Conservation (phyloP, 441 rosid species). For the Sinapis alba region DNA sequence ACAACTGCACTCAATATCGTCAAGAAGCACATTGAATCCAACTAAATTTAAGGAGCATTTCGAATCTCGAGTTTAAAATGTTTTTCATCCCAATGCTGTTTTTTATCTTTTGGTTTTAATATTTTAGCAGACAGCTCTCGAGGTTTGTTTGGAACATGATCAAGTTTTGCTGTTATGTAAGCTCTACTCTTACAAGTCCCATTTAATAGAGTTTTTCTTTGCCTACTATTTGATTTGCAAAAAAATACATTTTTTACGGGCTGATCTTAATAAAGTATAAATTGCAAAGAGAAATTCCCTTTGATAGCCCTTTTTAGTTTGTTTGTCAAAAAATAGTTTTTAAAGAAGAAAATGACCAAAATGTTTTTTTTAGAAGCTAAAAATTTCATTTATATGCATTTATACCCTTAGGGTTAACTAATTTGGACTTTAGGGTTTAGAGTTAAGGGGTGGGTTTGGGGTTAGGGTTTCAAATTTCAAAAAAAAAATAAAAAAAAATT, state of each 20-base stretch:
- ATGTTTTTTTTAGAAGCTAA: too few species aligned
- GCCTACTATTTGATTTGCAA: not conserved
- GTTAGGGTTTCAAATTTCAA: too few species aligned
- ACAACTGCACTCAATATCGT: constrained; percentile 42
- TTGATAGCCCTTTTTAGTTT: too few species aligned
- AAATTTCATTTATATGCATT: too few species aligned
- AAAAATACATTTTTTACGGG: not conserved
- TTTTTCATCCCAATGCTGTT: not conserved
- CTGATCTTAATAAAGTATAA: not conserved
- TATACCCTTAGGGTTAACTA: too few species aligned
- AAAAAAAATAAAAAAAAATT: too few species aligned
- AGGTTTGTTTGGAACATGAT: not conserved
- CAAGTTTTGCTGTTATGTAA: constrained; percentile 37
- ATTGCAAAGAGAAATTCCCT: too few species aligned
- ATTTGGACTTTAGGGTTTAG: too few species aligned
- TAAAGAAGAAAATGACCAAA: too few species aligned
- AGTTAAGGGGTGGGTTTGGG: too few species aligned
- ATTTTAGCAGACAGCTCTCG: not conserved
- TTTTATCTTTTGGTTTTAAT: not conserved
- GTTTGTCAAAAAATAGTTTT: too few species aligned
- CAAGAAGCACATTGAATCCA: constrained; percentile 41
- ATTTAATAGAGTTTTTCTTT: not conserved
- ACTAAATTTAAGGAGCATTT: constrained; percentile 24
- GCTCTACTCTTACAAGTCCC: constrained; percentile 1
- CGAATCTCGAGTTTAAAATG: constrained; percentile 8